Base-by-base conservation (phyloP, 352 stramenopile genomes). In the Globisporangium okanoganense region DNA sequence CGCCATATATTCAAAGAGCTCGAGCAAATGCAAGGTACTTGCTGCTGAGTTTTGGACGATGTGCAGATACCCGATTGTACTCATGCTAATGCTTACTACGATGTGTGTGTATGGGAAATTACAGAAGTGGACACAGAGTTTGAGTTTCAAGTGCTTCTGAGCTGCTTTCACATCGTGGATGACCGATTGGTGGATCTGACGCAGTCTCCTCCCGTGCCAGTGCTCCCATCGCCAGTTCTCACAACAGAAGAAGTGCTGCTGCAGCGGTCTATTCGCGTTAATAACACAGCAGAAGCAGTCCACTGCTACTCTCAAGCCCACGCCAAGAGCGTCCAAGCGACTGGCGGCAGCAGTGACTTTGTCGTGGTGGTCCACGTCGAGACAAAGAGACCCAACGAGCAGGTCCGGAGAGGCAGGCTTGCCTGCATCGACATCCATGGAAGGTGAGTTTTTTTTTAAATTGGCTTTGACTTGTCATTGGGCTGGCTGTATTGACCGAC, bases 401-500 rank as follows among this genome's bases (percentile, higher is more conserved):
- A 67, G 9, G 56, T 56, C 2, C 67, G 57, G 29, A 61, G 76
- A 41, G 77, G 78, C 5, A 68, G 72, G 8, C 59, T 90, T 4
- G 24, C 82, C 22, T 69, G 71, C 58, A 61, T 87, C 20, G 78
- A 90, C 35, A 63, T 85, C 29, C 66, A 86, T 25, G 78, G 76
- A 31, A 67, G 54, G 62, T 70, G 9, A 45, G 40, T 22, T 9
- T 1, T 8, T 9, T 45, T 5, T 16, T 45, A 8, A n/a, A 44
- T 20, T n/a, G 18, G 1, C 40, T 44, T 54, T 16, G 51, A 20
- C 6, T 49, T 3, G 0, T 29, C 4, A n/a, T 49, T 13, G 43
- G n/a, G 18, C 43, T 49, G 9, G 8, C 20, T 24, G 18, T 4
- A 13, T 10, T 49, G 43, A 49, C 10, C n/a, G 16, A 10, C 43